Conservation (phyloP, 2,329 filamentous ascomycete genomes). For the Emmonsiellopsis sp. region DNA sequence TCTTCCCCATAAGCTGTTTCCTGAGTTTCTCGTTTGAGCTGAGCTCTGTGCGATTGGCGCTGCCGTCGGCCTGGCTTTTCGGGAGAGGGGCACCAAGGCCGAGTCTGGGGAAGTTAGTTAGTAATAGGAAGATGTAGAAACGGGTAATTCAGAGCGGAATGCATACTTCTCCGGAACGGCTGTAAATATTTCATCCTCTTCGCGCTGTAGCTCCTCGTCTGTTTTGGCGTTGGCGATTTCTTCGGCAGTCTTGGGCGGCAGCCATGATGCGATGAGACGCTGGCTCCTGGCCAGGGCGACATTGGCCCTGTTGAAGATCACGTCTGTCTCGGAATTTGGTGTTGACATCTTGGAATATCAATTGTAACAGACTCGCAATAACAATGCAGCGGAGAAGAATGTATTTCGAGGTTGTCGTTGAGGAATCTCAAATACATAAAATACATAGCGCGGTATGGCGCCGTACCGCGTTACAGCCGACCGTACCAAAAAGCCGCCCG, state of each 20-base stretch:
- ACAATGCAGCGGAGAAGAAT: not conserved
- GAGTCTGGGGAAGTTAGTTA: slow-evolving; percentile 25
- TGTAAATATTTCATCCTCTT: slow-evolving; percentile 47
- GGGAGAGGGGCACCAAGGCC: slow-evolving; percentile 41
- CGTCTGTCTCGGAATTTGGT: slow-evolving; percentile 39
- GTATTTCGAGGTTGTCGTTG: not conserved
- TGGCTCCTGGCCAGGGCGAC: slow-evolving; percentile 47
- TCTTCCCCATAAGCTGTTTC: slow-evolving; percentile 37
- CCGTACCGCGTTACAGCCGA: too few species aligned
- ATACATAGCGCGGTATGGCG: not conserved
- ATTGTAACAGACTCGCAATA: too few species aligned
- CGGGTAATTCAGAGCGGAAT: not conserved
- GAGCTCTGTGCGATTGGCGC: slow-evolving; percentile 31
- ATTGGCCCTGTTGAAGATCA: slow-evolving; percentile 47
- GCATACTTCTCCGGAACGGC: slow-evolving; percentile 46
- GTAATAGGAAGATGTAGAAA: not conserved
- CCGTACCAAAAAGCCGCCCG: not conserved
- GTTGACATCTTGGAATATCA: slow-evolving; percentile 17
- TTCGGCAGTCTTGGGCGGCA: slow-evolving; percentile 39
- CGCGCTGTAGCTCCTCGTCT: slow-evolving; percentile 38
- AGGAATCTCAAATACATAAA: not conserved
- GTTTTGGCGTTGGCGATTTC: slow-evolving; percentile 31
- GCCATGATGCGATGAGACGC: slow-evolving; percentile 47
- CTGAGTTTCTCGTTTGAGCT: slow-evolving; percentile 37
- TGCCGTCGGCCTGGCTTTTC: slow-evolving; percentile 30